Evolutionary conservation across 495 filamentous ascomycete genomes (phyloP).

Genomic region (Geopyxis carbonaria): DNA sequence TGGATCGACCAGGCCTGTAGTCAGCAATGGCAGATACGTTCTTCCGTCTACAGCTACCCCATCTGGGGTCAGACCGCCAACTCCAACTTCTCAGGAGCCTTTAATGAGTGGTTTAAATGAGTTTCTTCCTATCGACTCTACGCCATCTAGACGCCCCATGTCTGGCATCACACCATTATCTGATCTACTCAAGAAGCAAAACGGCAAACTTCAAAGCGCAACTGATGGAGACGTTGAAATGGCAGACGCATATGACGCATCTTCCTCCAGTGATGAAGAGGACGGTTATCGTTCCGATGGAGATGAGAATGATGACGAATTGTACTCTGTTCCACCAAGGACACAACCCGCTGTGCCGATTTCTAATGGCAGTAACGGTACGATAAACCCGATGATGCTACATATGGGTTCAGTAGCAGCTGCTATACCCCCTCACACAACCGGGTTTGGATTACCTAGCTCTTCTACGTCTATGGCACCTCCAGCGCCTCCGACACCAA

Average conservation of each 20-base stretch:
- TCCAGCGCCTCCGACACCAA: too few relatives aligned
- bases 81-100: conserved; percentile 1
- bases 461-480: too few relatives aligned
- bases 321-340: too few relatives aligned
- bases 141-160: neutral
- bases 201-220: neutral
- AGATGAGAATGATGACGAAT: conserved; percentile 1
- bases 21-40: neutral
- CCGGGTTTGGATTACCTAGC: too few relatives aligned
- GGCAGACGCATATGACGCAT: conserved; percentile 13
- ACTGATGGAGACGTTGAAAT: conserved; percentile 16
- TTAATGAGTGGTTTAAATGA: too few relatives aligned
- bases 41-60: too few relatives aligned
- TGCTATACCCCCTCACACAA: too few relatives aligned
- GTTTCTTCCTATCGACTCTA: neutral
- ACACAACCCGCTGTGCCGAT: too few relatives aligned
- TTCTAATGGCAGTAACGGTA: too few relatives aligned
- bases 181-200: neutral
- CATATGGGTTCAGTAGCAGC: too few relatives aligned
- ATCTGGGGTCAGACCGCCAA: neutral
- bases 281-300: conserved; percentile 7
- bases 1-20: neutral
- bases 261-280: conserved; percentile 11
- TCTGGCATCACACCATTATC: neutral
- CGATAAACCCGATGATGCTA: too few relatives aligned